These are phyloP conservation scores for Dentipellis fragilis DNA, from an alignment of 768 basidiomycete genomes.

Conservation along the genomic window DNA sequence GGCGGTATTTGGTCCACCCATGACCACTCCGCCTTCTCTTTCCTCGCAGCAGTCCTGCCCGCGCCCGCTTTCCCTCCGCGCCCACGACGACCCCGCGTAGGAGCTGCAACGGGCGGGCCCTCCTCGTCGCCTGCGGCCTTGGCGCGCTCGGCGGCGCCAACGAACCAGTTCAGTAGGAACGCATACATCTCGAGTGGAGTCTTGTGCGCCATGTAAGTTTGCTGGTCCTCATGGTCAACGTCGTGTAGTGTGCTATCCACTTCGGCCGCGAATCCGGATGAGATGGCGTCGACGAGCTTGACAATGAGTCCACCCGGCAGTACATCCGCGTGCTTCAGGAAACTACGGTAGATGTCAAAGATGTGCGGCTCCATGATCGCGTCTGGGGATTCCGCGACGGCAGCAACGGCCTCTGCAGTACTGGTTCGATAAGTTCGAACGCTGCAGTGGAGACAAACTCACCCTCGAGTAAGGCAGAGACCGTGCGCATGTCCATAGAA, in stretches of 20 bases:
- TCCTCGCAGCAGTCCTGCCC: slow-evolving; percentile 31
- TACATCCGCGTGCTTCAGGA: slow-evolving; percentile 64
- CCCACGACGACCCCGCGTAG: slow-evolving; percentile 43
- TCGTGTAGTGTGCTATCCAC: slow-evolving; percentile 65
- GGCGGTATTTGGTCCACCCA: slow-evolving; percentile 73
- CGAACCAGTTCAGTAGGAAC: slow-evolving; percentile 90
- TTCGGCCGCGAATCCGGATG: slow-evolving; percentile 64
- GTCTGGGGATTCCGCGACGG: slow-evolving; percentile 71
- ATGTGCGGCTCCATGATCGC: slow-evolving; percentile 54
- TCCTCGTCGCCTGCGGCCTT: slow-evolving; percentile 40
- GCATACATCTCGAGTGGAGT: slow-evolving; percentile 81
- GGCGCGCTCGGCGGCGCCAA: slow-evolving; percentile 68
- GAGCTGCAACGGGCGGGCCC: slow-evolving; percentile 29
- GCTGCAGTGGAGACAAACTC: slow-evolving; percentile 8
- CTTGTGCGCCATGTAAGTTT: slow-evolving; percentile 54
- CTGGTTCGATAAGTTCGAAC: slow-evolving; percentile 1
- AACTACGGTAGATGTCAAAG: slow-evolving; percentile 74
- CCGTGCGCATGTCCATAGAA: slow-evolving; percentile 34
- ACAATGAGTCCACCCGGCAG: slow-evolving; percentile 60
- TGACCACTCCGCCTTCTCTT: slow-evolving; percentile 40
- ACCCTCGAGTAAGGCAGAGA: slow-evolving; percentile 51
- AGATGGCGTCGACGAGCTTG: slow-evolving; percentile 82
- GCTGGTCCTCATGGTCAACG: slow-evolving; percentile 57
- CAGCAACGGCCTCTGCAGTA: slow-evolving; percentile 61
- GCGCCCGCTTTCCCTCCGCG: slow-evolving; percentile 47